Evolutionary conservation across 257 asterid species (phyloP).

Genomic region (Solanum acaule): DNA sequence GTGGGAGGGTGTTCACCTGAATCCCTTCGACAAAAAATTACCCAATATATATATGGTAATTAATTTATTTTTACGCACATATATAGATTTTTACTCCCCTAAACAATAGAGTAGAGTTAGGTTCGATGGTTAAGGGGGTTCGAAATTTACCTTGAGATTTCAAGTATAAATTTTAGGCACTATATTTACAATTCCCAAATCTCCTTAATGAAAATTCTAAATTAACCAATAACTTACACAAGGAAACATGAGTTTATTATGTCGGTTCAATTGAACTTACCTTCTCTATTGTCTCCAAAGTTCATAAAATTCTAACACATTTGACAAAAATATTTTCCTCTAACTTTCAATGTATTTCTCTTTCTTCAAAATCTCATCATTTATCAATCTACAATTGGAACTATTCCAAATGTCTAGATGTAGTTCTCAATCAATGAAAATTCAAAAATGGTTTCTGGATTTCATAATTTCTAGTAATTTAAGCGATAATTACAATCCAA

Average conservation of each 20-base stretch:
- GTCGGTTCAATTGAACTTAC: not conserved
- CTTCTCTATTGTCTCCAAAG: not conserved
- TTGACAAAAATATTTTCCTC: not conserved
- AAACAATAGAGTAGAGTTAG: not conserved
- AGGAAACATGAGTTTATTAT: not conserved
- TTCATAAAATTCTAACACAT: not conserved
- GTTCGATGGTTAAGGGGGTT: not conserved
- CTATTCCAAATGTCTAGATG: not conserved
- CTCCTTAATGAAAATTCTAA: not conserved
- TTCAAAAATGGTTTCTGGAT: too few relatives aligned
- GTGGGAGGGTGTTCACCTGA: not conserved
- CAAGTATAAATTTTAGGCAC: not conserved
- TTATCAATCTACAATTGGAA: not conserved
- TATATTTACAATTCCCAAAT: too few relatives aligned
- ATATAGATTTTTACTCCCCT: not conserved
- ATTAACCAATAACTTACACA: not conserved
- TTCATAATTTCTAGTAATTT: not conserved
- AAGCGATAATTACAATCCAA: not conserved
- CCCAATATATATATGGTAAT: not conserved
- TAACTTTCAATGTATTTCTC: not conserved
- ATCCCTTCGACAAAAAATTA: not conserved
- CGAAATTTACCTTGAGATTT: not conserved
- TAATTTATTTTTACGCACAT: too few relatives aligned
- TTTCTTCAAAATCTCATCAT: not conserved
- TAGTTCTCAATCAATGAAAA: not conserved